Evolutionary conservation across 345 rosid genomes (phyloP), one percentile per base, ranked within the genome.

Genomic region (Psidium friedrichsthalianum): DNA sequence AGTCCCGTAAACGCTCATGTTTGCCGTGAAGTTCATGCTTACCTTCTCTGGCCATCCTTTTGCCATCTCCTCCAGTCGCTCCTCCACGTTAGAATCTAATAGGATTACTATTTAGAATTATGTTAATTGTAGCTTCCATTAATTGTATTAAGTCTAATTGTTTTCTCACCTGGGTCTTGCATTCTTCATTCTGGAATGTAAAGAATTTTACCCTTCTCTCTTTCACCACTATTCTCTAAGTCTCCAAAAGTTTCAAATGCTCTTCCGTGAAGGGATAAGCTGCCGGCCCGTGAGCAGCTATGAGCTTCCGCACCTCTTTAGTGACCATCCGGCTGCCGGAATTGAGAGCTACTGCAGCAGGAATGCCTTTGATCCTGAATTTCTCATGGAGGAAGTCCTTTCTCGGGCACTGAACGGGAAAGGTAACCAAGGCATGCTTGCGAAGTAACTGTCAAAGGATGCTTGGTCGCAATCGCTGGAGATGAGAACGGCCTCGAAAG

Each of bases 361-460:
- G 96, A 49, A 93, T 92, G 74, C 95, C 94, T 52, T n/a, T 15
- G 69, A 91, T 91, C 83, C 88, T 93, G 88, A 94, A 95, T 86
- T 88, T 92, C 56, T 49, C 76, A 49, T 85, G 88, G 84, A 93
- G 86, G 54, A 86, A 88, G 7, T 87, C 3, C 87, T 91, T 93
- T 92, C 96, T 93, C 15, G 85, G 85, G 87, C 94, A 57, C 93
- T 92, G 59, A 89, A 95, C 4, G 98, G 96, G 85, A 93, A 96
- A 22, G 97, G 94, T 85, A 94, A 82, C 90, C 97, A 94, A 1
- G 98, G 96, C 93, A 95, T 93, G 80, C 87, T 88, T n/a, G 94
- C 85, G 86, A 89, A 91, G 86, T 85, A 93, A 24, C 90, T 92
- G 18, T 90, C 87, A 22, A 91, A 95, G 42, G 94, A 90, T 64